Base-by-base conservation (phyloP, 1,284 basidiomycete species). In the Sanguinoderma infundibulare region DNA sequence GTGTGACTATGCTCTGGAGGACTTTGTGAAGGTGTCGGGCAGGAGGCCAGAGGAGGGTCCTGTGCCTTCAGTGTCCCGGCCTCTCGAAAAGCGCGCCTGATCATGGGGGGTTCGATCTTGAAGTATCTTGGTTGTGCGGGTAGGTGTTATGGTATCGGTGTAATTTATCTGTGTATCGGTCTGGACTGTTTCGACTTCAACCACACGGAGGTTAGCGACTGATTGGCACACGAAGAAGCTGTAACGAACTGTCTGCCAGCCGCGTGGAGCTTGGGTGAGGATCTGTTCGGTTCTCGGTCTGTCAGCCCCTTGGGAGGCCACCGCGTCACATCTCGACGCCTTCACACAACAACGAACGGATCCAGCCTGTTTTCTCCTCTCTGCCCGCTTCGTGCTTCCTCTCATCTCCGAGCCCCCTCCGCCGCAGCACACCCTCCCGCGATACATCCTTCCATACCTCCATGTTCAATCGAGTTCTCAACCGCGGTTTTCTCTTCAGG, bases 11-110 rank as follows among this genome's bases (percentile, higher is more conserved):
- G 69, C 74, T 14, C 79, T 83, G 82, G 67, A 75, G 56, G 74
- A 75, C 30, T 85, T 85, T 57, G 73, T 73, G 32, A 85, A 85
- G 70, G 72, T 81, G 9, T 79, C 81, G 24, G 83, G 77, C 30
- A 66, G 80, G 47, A 74, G 81, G 62, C 65, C 75, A 36, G 81
- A 83, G 58, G 82, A 83, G 62, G 70, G 72, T 17, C 67, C 66
- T 17, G 69, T 59, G 10, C 69, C 72, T 24, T 32, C 55, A 1
- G 32, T 54, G 10, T 24, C 34, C 4, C 28, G 46, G 49, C n/a
- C 30, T 17, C 50, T 57, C 9, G 55, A 46, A 12, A 61, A 61
- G 30, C 57, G 42, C 34, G 55, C 50, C 15, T 63, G 49, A 63
- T 30, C 24, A 38, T 51, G 28, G 15, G 17, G 26, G 15, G 34